These are phyloP conservation scores for Tricholomella constricta DNA, from an alignment of 768 basidiomycete genomes.

Conservation along the genomic window DNA sequence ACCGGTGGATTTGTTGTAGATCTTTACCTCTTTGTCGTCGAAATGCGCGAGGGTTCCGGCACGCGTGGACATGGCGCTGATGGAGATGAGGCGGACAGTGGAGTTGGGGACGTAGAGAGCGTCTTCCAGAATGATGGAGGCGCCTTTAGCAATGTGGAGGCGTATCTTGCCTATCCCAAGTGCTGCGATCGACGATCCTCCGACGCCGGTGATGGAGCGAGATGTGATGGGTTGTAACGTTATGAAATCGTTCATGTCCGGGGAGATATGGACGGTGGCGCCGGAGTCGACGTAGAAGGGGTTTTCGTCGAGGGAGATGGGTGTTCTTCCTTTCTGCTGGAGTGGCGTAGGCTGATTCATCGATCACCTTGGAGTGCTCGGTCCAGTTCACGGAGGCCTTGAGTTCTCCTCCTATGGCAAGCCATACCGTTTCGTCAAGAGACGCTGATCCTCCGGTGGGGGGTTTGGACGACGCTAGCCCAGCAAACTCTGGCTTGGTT, in stretches of 20 bases:
- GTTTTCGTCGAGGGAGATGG: constrained; percentile 10
- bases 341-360: no score
- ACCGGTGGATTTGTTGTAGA: constrained; percentile 6
- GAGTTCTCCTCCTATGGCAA: constrained; percentile 1
- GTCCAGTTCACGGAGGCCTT: constrained; percentile 3
- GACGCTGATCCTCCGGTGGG: no score
- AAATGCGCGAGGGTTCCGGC: constrained; percentile 17
- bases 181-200: no score
- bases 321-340: constrained; percentile 11
- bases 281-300: no score
- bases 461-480: no score
- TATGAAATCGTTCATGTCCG: no score
- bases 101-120: constrained; percentile 24
- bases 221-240: background rate
- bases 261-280: no score
- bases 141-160: constrained; percentile 13
- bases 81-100: constrained; percentile 24
- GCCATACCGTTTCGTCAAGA: constrained; percentile 8
- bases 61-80: constrained; percentile 17
- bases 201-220: no score
- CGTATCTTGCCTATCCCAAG: constrained; percentile 26
- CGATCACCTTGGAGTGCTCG: constrained; percentile 18
- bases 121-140: constrained; percentile 14
- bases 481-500: no score
- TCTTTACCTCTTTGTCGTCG: constrained; percentile 12